Evolutionary conservation across 306 rosid species (phyloP).

Genomic region (Heteromeles arbutifolia): DNA sequence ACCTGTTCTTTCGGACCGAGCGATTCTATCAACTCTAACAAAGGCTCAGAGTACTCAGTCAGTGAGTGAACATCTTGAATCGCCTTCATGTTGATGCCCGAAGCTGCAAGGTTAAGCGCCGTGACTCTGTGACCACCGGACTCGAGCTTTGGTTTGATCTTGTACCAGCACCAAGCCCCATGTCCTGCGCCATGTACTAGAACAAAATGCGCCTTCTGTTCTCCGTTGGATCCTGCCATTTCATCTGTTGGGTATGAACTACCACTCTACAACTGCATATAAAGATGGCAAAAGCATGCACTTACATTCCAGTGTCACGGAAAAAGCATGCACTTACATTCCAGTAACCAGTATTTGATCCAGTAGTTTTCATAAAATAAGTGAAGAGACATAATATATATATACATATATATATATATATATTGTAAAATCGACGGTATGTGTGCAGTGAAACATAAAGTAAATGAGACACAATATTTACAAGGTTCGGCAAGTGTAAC

Average conservation of each 20-base stretch:
- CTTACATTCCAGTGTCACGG: background rate
- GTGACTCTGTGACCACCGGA: conserved; percentile 46
- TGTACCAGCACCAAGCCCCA: conserved; percentile 78
- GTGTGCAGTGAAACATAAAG: no score
- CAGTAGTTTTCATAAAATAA: no score
- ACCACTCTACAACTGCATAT: background rate
- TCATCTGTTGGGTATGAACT: background rate
- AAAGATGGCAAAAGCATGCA: no score
- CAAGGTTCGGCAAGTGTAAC: no score
- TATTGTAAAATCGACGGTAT: no score
- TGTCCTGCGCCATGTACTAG: conserved; percentile 70
- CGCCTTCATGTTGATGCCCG: conserved; percentile 34
- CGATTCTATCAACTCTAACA: conserved; percentile 38
- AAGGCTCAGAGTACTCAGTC: conserved; percentile 41
- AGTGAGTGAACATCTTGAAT: conserved; percentile 36
- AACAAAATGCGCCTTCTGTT: conserved; percentile 37
- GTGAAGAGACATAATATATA: no score
- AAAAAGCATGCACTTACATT: no score
- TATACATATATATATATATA: no score
- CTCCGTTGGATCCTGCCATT: background rate
- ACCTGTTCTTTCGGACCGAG: conserved; percentile 42
- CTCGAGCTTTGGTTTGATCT: conserved; percentile 47
- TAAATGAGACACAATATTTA: no score
- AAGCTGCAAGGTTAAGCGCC: conserved; percentile 41
- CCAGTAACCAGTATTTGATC: no score